Conservation (phyloP, 2,329 filamentous ascomycete species). For the Thelonectria blattea region DNA sequence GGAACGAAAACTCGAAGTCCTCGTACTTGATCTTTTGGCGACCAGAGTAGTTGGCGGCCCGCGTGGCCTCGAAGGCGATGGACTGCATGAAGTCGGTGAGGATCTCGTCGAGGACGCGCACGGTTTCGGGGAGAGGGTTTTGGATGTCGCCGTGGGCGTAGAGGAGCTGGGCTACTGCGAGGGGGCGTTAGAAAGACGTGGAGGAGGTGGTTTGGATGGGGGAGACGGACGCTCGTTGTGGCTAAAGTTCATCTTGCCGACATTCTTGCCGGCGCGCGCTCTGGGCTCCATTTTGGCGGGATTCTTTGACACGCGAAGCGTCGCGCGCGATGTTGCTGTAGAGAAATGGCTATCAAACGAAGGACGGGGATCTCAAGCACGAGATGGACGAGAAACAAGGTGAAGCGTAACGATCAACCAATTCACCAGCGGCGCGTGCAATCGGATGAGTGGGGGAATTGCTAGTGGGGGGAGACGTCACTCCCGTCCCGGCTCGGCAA, state of each 20-base stretch:
- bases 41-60: slow-evolving; percentile 82
- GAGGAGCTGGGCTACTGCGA: slow-evolving; percentile 73
- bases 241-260: slow-evolving; percentile 82
- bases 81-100: slow-evolving; percentile 96
- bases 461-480: slow-evolving; percentile 34
- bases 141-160: slow-evolving; percentile 81
- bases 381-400: neutral
- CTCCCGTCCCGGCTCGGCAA: slow-evolving; percentile 41
- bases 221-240: slow-evolving; percentile 68
- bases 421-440: slow-evolving; percentile 15
- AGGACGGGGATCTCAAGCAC: neutral
- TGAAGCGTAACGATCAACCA: slow-evolving; percentile 5
- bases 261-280: slow-evolving; percentile 78
- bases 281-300: slow-evolving; percentile 71
- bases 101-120: slow-evolving; percentile 90
- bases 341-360: neutral
- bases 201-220: neutral
- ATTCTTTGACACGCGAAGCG: slow-evolving; percentile 15
- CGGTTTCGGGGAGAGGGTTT: slow-evolving; percentile 80
- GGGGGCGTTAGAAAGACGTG: slow-evolving; percentile 3
- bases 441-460: slow-evolving; percentile 27
- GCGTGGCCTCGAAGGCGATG: slow-evolving; percentile 87
- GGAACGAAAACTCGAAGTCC: slow-evolving; percentile 93
- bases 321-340: neutral
- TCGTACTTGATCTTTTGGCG: slow-evolving; percentile 98